Conservation (phyloP, 176 grass and related monocot genomes). For the Chloris gayana region DNA sequence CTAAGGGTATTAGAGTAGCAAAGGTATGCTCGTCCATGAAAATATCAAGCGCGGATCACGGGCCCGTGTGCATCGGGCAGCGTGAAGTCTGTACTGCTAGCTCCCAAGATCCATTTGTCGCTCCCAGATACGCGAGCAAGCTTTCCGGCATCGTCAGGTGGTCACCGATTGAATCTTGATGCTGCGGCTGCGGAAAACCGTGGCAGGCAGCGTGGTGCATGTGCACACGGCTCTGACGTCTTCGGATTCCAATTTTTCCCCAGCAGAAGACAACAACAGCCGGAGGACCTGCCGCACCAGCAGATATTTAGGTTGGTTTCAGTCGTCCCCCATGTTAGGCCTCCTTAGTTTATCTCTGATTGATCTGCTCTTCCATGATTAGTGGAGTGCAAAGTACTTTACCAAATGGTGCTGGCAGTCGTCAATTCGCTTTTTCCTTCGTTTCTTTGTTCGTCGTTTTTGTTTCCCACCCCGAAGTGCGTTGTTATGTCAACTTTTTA, state of each 20-base stretch:
- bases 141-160: constrained; percentile 9
- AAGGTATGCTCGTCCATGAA: not conserved
- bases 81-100: not conserved
- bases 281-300: not conserved
- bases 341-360: not conserved
- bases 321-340: not conserved
- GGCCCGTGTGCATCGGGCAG: not conserved
- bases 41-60: constrained; percentile 9
- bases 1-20: not conserved
- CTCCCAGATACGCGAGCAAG: not conserved
- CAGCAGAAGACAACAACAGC: not conserved
- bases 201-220: constrained; percentile 21
- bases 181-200: not conserved
- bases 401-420: not conserved
- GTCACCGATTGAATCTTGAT: not conserved
- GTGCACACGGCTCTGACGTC: constrained; percentile 30
- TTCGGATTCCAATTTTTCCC: not conserved
- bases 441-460: not conserved
- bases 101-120: constrained; percentile 26
- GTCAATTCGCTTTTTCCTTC: not conserved
- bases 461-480: not conserved
- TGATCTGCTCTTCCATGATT: constrained; percentile 26
- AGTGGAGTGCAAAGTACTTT: constrained; percentile 8
- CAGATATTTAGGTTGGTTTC: not conserved
- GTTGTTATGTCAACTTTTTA: not conserved